These are phyloP conservation scores for Diutina pseudorugosa DNA, from an alignment of 1,139 yeast genomes.

Conservation along the genomic window DNA sequence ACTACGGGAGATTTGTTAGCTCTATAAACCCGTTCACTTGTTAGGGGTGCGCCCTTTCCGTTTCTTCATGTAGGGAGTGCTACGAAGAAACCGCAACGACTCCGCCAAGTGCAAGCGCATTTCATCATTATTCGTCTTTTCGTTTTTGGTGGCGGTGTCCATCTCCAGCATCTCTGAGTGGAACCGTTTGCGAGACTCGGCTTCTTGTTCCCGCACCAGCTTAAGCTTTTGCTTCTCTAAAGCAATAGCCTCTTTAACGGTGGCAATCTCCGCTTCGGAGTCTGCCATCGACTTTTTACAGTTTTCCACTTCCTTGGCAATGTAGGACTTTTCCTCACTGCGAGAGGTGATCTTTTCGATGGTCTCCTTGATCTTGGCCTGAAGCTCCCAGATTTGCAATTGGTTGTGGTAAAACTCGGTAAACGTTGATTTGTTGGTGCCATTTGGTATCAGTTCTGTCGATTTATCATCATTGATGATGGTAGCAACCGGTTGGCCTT, in stretches of 20 bases:
- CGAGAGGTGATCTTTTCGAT: conserved; percentile 23
- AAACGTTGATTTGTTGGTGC: neutral
- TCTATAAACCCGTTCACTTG: neutral
- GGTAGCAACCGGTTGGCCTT: neutral
- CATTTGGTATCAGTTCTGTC: neutral
- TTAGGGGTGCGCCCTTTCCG: conserved; percentile 18
- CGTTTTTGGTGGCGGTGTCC: conserved; percentile 11
- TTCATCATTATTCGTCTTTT: conserved; percentile 12
- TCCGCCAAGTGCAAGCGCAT: conserved; percentile 21
- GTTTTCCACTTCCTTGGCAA: conserved; percentile 50
- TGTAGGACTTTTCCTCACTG: conserved; percentile 49
- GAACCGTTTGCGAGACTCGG: conserved; percentile 14
- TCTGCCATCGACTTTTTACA: conserved; percentile 46
- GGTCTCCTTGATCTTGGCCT: conserved; percentile 26
- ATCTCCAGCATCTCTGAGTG: conserved; percentile 14
- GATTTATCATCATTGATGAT: neutral
- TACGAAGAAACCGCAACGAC: conserved; percentile 24
- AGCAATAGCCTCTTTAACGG: conserved; percentile 17
- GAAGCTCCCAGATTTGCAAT: conserved; percentile 26
- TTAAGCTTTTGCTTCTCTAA: conserved; percentile 19
- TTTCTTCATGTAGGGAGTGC: conserved; percentile 32
- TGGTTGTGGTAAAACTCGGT: conserved; percentile 13
- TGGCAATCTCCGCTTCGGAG: conserved; percentile 29
- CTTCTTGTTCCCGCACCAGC: conserved; percentile 14
- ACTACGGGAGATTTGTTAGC: neutral